These are phyloP conservation scores for Nemania abortiva DNA, from an alignment of 2,329 filamentous ascomycete species.

Conservation along the genomic window DNA sequence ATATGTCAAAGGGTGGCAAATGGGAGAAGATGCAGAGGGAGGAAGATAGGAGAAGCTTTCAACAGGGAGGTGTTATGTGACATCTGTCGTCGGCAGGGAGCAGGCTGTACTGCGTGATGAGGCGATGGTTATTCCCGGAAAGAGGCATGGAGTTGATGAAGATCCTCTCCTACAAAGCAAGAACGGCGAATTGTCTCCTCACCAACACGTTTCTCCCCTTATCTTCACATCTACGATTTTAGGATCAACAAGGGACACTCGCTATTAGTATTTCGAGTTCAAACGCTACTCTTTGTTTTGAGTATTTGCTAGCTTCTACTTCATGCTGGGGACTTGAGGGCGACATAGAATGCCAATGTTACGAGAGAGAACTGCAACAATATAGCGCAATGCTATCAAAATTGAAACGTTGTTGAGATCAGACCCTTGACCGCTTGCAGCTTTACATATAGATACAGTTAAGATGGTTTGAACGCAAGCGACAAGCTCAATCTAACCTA, in stretches of 20 bases:
- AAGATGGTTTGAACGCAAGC: too few species aligned
- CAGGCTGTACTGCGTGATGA: neutral
- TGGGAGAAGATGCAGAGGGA: neutral
- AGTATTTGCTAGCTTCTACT: neutral
- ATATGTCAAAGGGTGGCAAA: neutral
- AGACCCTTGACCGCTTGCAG: too few species aligned
- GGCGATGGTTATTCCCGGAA: too few species aligned
- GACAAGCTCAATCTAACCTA: too few species aligned
- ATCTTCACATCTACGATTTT: neutral
- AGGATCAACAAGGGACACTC: neutral
- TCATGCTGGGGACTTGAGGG: neutral
- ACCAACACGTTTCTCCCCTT: neutral
- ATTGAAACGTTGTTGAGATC: too few species aligned
- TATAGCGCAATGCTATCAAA: too few species aligned
- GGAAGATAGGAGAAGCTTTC: neutral
- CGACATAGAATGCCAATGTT: too few species aligned
- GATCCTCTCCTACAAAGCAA: neutral
- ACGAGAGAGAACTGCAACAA: too few species aligned
- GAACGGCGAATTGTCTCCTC: neutral
- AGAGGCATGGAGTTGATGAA: neutral
- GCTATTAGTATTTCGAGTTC: neutral
- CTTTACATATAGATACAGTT: too few species aligned
- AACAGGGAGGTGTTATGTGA: neutral
- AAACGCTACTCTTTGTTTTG: neutral
- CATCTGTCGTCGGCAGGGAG: neutral